Base-by-base conservation (phyloP, 192 early-diverging fungal species). In the Phlyctochytrium bullatum region DNA sequence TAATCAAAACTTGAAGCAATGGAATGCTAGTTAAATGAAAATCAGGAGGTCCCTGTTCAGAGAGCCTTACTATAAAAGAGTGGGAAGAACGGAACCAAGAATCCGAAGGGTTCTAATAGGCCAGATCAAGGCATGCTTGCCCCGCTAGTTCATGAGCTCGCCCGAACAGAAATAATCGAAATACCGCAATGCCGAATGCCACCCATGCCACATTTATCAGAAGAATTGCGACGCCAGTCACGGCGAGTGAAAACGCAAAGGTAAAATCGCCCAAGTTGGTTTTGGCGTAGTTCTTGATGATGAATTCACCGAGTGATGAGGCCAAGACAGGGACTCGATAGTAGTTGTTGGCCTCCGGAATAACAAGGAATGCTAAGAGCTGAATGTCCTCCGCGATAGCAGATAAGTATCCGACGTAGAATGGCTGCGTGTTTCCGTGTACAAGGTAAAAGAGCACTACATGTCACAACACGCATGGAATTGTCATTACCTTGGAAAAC, bases 341-440 rank as follows among this genome's bases (percentile, higher is more conserved):
- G 20, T n/a, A 24, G 14, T 23, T 29, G n/a, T n/a, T n/a, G 3
- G 53, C 12, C 28, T 66, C 52, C 27, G 51, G 51, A 10, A 29
- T 25, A 16, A 66, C 23, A 3, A 66, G 34, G 32, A 66, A 66
- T 16, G 64, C 27, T 12, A 57, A 1, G 20, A 66, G 52, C 51
- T 66, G 64, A 40, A 66, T 32, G 32, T 66, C 64, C 33, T 66
- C 64, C 24, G 53, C 53, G 0, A 66, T 29, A 29, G 28, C 27
- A 66, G 25, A 30, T 14, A 20, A 23, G 32, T 66, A 66, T 57
- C 53, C 64, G 20, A 66, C 20, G 6, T 6, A 47, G 20, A 47
- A 6, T 47, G 40, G 20, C 40, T 47, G 40, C 20, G 40, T 47
- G 40, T 47, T 47, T 6, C 40, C 40, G 20, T 47, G 40, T 6